Base-by-base conservation (phyloP, 768 basidiomycete species). In the Termitomyces eurrhizus region DNA sequence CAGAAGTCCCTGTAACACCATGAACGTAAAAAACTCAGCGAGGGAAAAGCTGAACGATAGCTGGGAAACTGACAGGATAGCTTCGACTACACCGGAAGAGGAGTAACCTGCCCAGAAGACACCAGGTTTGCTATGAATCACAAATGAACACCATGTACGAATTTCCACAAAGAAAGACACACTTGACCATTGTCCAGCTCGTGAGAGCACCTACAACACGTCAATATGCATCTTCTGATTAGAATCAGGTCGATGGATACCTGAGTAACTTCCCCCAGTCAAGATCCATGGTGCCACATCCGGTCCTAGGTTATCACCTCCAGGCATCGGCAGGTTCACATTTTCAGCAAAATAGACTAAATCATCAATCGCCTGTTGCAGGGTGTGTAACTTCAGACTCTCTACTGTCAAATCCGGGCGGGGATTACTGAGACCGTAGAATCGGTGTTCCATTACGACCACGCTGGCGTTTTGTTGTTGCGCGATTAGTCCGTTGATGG, bases 321-420 rank as follows among this genome's bases (percentile, higher is more conserved):
- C 79, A 0, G 86, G 86, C 82, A 86, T 85, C 1, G 89, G 85
- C 21, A 90, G 78, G 35, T 81, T 71, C 14, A 82, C 89, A 60
- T 82, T 88, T 62, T 85, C 76, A 14, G 86, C 80, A 66, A 90
- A 90, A 68, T 87, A 87, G 13, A 77, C 86, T 44, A 90, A 70
- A 67, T 90, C 88, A 54, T 89, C 84, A 61, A 89, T 84, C 7
- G 88, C 86, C 72, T 90, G 89, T 66, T 88, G 85, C 46, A 90
- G 79, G 0, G 87, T 90, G 69, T 85, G 85, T 8, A 83, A 62
- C 50, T 74, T 70, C 46, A 90, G 71, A 67, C 84, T 88, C 64
- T 79, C 71, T 41, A 79, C 80, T 29, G 75, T 81, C 24, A 90
- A 78, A 68, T 90, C 78, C 26, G 80, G 74, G 52, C 77, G 80